Base-by-base conservation (phyloP, 140 eudicot genomes). In the Ambrosia hybrid region DNA sequence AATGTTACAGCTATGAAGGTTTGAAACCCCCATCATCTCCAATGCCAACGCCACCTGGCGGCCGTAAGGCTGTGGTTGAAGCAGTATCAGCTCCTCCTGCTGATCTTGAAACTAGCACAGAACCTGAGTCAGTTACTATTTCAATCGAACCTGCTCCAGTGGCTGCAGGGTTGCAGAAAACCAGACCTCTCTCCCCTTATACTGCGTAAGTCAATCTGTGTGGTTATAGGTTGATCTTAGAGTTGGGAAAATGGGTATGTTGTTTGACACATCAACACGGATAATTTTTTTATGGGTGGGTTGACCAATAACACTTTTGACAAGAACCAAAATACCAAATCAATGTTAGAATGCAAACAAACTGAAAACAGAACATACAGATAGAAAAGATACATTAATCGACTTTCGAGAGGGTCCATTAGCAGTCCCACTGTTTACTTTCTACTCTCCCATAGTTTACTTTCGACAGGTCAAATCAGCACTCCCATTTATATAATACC, bases 21-120 rank as follows among this genome's bases (percentile, higher is more conserved):
- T 34, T 83, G 77, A 83, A 80, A 77, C 83, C 88, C 51, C 85
- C 88, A 8, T 70, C 43, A 51, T 80, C 88, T 13, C 85, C 88
- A 5, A 73, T 34, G 57, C 88, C 85, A 16, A 68, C 81, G 15
- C 70, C 83, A 65, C 81, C 88, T 80, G 73, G 78, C 59, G 73
- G 67, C 71, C 68, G 45, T 51, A 80, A 80, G 78, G 74, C 39
- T 65, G 85, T 51, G 38, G 52, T 41, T 57, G 79, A 82, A 70
- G 77, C 75, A 71, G 78, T 70, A 64, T 38, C 72, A 79, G 65
- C 81, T 37, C 67, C 78, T 68, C 30, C 66, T 36, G 14, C 59
- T 8, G 82, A 53, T 55, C 48, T 85, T 58, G 86, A 75, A 72
- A 64, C 37, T 67, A 76, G 26, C 55, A 13, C 62, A 56, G 60